A percentile compares a stretch with the other conserved stretches of the same genome.
Evolutionary conservation across 2,329 filamentous ascomycete species (phyloP).

Genomic region (Dactylellina sp.): DNA sequence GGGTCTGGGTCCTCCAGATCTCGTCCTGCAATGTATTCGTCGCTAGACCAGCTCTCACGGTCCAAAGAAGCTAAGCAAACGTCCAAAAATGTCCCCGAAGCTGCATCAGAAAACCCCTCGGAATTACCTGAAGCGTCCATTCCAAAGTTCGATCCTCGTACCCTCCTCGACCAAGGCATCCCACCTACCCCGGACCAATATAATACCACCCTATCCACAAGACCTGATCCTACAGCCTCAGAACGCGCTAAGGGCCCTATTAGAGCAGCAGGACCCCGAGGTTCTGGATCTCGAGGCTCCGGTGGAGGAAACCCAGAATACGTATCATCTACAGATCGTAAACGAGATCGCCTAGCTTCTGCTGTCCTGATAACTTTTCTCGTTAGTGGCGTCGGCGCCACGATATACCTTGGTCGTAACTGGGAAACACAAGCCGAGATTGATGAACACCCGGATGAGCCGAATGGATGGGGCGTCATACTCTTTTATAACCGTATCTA

Average conservation of each 20-base stretch:
- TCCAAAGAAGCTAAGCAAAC: slow-evolving; percentile 1
- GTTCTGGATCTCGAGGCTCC: slow-evolving; percentile 33
- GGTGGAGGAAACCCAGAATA: slow-evolving; percentile 67
- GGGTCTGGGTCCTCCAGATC: background rate
- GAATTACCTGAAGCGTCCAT: background rate
- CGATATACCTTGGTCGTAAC: slow-evolving; percentile 84
- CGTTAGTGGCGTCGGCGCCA: slow-evolving; percentile 69
- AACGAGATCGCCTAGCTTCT: slow-evolving; percentile 80
- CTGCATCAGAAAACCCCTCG: slow-evolving; percentile 5
- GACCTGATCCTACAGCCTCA: slow-evolving; percentile 51
- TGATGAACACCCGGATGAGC: slow-evolving; percentile 70
- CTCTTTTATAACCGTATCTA: slow-evolving; percentile 84
- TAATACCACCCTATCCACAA: slow-evolving; percentile 37
- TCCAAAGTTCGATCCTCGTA: slow-evolving; percentile 52
- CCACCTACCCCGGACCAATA: slow-evolving; percentile 55
- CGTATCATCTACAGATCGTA: slow-evolving; percentile 88
- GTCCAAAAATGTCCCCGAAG: background rate
- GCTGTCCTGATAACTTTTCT: slow-evolving; percentile 76
- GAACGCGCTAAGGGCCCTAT: slow-evolving; percentile 42
- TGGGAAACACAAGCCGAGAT: slow-evolving; percentile 84
- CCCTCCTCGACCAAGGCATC: slow-evolving; percentile 54
- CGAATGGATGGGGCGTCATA: slow-evolving; percentile 80
- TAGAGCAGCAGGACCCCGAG: slow-evolving; percentile 30
- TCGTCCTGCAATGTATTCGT: slow-evolving; percentile 10
- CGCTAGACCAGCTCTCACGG: slow-evolving; percentile 21